A percentile compares a stretch with the other conserved stretches of the same genome.
Conservation (phyloP, 805 yeast genomes). For the Cyberlindnera galapagoensis region DNA sequence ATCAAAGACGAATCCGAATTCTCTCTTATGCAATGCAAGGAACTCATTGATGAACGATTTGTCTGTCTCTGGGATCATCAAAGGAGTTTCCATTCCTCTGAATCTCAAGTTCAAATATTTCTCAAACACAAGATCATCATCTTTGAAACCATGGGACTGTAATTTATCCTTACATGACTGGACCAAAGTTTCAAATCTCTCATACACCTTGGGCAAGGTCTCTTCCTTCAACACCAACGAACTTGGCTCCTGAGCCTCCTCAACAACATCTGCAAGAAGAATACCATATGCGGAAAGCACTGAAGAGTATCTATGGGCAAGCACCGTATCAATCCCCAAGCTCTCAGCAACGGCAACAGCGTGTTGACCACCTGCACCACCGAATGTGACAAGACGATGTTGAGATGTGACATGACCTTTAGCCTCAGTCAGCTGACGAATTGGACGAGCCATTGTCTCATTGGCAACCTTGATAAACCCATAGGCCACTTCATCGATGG, state of each 20-base stretch:
- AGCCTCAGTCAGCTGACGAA: conserved; percentile 77
- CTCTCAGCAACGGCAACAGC: conserved; percentile 70
- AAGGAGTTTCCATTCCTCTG: conserved; percentile 82
- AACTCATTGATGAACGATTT: conserved; percentile 39
- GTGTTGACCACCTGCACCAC: conserved; percentile 94
- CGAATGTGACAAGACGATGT: conserved; percentile 77
- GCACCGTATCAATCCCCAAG: conserved; percentile 60
- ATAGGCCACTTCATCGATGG: conserved; percentile 65
- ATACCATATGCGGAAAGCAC: conserved; percentile 86
- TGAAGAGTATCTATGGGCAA: conserved; percentile 78
- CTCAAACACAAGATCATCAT: conserved; percentile 45
- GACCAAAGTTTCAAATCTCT: conserved; percentile 40
- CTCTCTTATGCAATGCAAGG: conserved; percentile 51
- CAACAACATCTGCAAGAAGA: conserved; percentile 78
- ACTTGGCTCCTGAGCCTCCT: conserved; percentile 72
- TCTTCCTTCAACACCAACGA: conserved; percentile 34
- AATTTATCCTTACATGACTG: conserved; percentile 36
- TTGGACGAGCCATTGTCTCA: conserved; percentile 88
- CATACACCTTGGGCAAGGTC: conserved; percentile 30
- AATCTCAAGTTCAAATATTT: conserved; percentile 72
- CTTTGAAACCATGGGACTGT: conserved; percentile 46
- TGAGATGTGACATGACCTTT: conserved; percentile 62
- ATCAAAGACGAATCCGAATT: conserved; percentile 64
- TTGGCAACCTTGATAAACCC: conserved; percentile 83
- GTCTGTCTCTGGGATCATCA: conserved; percentile 49